Evolutionary conservation across 108 stramenopile species (phyloP).

Genomic region (Skeletonema grethae): DNA sequence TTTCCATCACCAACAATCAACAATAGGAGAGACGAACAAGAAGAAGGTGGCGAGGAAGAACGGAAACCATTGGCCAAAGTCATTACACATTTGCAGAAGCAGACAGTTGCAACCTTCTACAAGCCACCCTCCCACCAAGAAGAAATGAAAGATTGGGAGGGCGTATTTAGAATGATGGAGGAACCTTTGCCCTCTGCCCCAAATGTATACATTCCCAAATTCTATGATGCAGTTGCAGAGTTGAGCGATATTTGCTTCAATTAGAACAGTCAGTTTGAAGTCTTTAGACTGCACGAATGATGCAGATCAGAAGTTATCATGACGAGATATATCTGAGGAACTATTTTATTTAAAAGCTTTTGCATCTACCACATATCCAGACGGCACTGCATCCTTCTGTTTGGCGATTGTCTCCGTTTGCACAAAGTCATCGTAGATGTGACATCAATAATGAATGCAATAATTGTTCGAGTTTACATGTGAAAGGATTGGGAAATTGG

Average conservation of each 20-base stretch:
- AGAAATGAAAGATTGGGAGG: conserved; percentile 36
- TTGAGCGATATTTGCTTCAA: conserved; percentile 48
- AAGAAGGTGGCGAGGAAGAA: neutral
- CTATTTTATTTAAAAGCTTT: neutral
- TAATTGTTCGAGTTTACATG: neutral
- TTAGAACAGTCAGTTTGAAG: neutral
- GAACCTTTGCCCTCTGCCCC: conserved; percentile 31
- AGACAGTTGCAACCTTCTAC: conserved; percentile 36
- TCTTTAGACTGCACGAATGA: neutral
- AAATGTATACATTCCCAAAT: conserved; percentile 40
- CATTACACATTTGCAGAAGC: conserved; percentile 40
- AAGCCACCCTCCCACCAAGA: conserved; percentile 28
- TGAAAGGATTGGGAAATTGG: neutral
- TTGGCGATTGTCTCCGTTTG: neutral
- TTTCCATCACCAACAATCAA: conserved; percentile 13
- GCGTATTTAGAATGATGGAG: conserved; percentile 40
- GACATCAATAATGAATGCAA: neutral
- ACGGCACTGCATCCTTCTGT: neutral
- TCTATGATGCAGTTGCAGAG: conserved; percentile 37
- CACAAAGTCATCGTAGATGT: neutral
- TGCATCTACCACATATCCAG: neutral
- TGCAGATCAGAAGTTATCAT: too few relatives aligned
- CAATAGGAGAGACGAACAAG: neutral
- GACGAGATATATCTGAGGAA: neutral
- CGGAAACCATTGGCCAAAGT: conserved; percentile 45